A percentile compares a stretch with the other conserved stretches of the same genome.
Conservation (phyloP, 2,329 filamentous ascomycete genomes). For the Periconia sp. region DNA sequence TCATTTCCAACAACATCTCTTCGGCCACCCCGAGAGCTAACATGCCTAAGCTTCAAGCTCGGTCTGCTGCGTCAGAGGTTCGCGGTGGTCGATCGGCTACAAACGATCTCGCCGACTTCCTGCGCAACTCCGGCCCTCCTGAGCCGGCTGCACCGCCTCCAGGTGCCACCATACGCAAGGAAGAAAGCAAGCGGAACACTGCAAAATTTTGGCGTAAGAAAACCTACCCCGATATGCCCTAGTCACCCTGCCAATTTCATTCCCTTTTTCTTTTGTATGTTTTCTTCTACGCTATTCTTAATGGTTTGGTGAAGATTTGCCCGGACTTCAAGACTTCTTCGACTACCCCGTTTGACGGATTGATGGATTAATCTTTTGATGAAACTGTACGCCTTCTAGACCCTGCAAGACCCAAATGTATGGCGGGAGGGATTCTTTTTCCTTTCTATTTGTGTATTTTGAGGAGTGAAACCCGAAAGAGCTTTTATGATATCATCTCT, state of each 20-base stretch:
- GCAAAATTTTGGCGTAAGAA: constrained; percentile 43
- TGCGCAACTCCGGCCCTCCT: constrained; percentile 49
- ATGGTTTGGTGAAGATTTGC: too few relatives aligned
- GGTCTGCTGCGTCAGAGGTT: constrained; percentile 29
- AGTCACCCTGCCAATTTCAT: background rate
- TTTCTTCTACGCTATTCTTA: background rate
- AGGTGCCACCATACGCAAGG: constrained; percentile 22
- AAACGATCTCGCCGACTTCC: constrained; percentile 52
- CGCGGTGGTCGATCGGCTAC: constrained; percentile 36
- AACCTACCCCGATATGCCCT: constrained; percentile 23
- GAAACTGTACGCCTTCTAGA: too few relatives aligned
- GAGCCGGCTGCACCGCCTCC: constrained; percentile 26
- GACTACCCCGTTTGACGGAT: too few relatives aligned
- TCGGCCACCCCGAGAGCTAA: constrained; percentile 30
- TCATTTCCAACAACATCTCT: constrained; percentile 20
- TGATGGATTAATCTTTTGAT: too few relatives aligned
- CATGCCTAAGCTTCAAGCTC: constrained; percentile 34
- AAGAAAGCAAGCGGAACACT: constrained; percentile 38
- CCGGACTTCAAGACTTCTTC: too few relatives aligned
- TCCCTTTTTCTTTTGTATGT: background rate
- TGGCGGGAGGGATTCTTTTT: too few relatives aligned
- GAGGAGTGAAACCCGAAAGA: too few relatives aligned
- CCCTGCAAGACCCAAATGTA: too few relatives aligned
- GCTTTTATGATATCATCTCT: too few relatives aligned
- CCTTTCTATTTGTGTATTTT: too few relatives aligned